These are phyloP conservation scores for Pisolithus thermaeus DNA, from an alignment of 1,284 basidiomycete genomes.

Conservation along the genomic window DNA sequence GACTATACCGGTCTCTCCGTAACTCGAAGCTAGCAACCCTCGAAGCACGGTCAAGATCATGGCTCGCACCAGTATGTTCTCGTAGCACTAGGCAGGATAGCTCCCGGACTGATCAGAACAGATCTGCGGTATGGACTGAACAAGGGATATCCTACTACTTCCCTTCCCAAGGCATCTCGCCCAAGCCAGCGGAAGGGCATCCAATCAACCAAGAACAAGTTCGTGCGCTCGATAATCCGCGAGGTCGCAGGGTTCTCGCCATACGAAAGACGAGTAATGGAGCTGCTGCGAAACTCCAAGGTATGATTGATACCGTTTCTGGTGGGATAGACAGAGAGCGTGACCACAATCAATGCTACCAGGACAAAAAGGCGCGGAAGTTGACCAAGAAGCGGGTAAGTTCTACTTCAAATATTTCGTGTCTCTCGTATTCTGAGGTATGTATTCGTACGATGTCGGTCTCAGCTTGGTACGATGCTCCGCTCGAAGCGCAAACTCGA, in stretches of 20 bases:
- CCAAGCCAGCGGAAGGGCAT: slow-evolving; percentile 93
- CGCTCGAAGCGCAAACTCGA: slow-evolving; percentile 98
- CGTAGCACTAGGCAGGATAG: not conserved
- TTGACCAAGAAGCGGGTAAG: slow-evolving; percentile 96
- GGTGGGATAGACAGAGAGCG: not conserved
- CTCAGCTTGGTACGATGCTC: slow-evolving; percentile 87
- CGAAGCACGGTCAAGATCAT: slow-evolving; percentile 57
- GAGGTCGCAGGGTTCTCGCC: slow-evolving; percentile 98
- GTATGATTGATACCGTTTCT: slow-evolving; percentile 38
- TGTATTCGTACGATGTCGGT: slow-evolving; percentile 7
- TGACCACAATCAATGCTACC: slow-evolving; percentile 2
- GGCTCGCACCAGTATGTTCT: slow-evolving; percentile 62
- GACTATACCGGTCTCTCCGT: slow-evolving; percentile 6
- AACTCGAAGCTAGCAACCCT: slow-evolving; percentile 28
- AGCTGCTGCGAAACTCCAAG: slow-evolving; percentile 98
- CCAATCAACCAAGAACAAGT: slow-evolving; percentile 80
- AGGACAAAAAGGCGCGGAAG: slow-evolving; percentile 98
- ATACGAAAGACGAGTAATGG: slow-evolving; percentile 98
- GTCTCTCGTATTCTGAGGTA: not conserved
- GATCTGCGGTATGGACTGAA: slow-evolving; percentile 90
- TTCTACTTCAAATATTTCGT: slow-evolving; percentile 11
- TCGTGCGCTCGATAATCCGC: slow-evolving; percentile 87
- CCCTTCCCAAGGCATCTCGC: slow-evolving; percentile 73
- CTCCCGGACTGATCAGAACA: slow-evolving; percentile 28
- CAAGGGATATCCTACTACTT: slow-evolving; percentile 90